Conservation (phyloP, 1,284 basidiomycete species). For the Apiotrichum sp. region DNA sequence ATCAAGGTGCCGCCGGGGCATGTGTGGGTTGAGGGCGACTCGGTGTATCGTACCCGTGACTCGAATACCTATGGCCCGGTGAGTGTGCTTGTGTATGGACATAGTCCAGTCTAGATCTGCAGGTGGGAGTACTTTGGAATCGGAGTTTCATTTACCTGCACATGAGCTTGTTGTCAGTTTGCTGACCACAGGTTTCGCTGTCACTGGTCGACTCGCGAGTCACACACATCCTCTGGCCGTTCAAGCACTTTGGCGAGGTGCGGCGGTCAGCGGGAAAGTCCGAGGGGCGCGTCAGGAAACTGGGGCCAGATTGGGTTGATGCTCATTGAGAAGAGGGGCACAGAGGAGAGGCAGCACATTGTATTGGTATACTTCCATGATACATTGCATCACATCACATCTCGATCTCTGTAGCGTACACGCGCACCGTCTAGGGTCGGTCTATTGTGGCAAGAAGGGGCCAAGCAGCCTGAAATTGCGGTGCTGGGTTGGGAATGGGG, state of each 20-base stretch:
- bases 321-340: not conserved
- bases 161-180: no score
- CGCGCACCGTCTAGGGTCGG: not conserved
- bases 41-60: slow-evolving; percentile 47
- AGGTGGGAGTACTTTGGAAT: no score
- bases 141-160: not conserved
- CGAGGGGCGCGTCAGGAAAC: slow-evolving; percentile 25
- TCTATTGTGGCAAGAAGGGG: not conserved
- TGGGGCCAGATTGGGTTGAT: slow-evolving; percentile 1
- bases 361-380: not conserved
- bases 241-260: slow-evolving; percentile 28
- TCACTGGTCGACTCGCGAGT: slow-evolving; percentile 47
- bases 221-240: slow-evolving; percentile 48
- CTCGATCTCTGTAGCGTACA: not conserved
- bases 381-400: not conserved
- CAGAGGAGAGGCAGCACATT: not conserved
- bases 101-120: not conserved
- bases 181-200: slow-evolving; percentile 39
- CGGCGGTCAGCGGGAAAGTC: slow-evolving; percentile 25
- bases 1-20: slow-evolving; percentile 46
- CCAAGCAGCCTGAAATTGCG: no score
- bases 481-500: not conserved
- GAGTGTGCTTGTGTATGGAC: slow-evolving; percentile 14
- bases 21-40: slow-evolving; percentile 55
- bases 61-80: slow-evolving; percentile 52